Conservation (phyloP, 441 rosid genomes). For the Codiaeum variegatum region DNA sequence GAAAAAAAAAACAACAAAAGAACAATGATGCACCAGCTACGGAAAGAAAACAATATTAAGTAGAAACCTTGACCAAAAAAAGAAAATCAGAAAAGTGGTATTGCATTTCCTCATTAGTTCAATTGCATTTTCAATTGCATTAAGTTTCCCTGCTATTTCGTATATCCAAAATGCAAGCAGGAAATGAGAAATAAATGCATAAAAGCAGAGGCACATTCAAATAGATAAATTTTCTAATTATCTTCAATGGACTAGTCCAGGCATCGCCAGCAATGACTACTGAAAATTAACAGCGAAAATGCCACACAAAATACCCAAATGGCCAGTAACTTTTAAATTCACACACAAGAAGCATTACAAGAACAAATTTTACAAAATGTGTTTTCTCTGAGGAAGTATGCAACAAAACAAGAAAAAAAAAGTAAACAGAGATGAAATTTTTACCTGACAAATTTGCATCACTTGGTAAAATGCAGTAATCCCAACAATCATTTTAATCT, state of each 20-base stretch:
- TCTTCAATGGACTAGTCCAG: not conserved
- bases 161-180: not conserved
- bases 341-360: not conserved
- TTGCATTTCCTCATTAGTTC: not conserved
- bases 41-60: not conserved
- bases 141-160: not conserved
- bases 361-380: not conserved
- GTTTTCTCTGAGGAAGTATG: not conserved
- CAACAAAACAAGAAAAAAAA: not conserved
- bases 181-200: not conserved
- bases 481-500: slow-evolving; percentile 74
- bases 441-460: slow-evolving; percentile 90
- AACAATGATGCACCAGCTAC: not conserved
- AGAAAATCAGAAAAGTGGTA: not conserved
- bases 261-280: not conserved
- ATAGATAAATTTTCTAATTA: not conserved
- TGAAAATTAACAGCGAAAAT: not conserved
- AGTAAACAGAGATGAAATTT: too few relatives aligned
- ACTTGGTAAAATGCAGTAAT: slow-evolving; percentile 60
- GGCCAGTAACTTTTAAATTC: not conserved
- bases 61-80: not conserved
- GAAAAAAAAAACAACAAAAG: not conserved
- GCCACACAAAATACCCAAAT: not conserved
- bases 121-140: too few relatives aligned
- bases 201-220: not conserved